Evolutionary conservation across 768 basidiomycete genomes (phyloP).

Genomic region (Boletus barrowsii): DNA sequence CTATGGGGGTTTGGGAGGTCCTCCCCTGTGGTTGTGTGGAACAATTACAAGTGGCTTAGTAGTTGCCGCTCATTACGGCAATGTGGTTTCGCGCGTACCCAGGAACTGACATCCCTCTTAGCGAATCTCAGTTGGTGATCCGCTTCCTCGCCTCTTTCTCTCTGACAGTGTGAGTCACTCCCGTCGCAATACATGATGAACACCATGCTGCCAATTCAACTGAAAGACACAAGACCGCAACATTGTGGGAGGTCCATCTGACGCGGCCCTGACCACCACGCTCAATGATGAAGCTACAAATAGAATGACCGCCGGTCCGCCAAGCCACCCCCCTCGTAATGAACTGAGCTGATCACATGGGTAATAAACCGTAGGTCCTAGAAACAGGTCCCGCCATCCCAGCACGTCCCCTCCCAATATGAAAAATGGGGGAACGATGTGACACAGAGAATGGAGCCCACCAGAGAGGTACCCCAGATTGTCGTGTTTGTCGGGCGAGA

Average conservation of each 20-base stretch:
- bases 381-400: constrained; percentile 3
- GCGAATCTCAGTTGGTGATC: constrained; percentile 26
- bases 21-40: constrained; percentile 15
- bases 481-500: constrained; percentile 2
- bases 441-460: constrained; percentile 20
- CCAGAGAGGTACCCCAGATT: constrained; percentile 17
- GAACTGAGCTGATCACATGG: constrained; percentile 18
- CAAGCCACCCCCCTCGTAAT: constrained; percentile 18
- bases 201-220: not conserved
- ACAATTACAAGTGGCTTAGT: constrained; percentile 11
- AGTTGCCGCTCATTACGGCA: constrained; percentile 28
- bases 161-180: not conserved
- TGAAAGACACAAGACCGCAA: not conserved
- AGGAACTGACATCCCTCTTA: constrained; percentile 16
- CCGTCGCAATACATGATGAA: constrained; percentile 15
- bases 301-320: constrained; percentile 19
- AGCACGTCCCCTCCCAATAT: not conserved
- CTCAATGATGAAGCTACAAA: constrained; percentile 9
- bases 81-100: constrained; percentile 14
- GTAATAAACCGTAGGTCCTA: constrained; percentile 4
- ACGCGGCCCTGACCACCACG: constrained; percentile 8
- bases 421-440: constrained; percentile 1
- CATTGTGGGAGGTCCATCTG: not conserved
- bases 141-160: constrained; percentile 5
- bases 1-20: constrained; percentile 4